Percentiles rank a stretch among this genome's conserved stretches.
Conservation (phyloP, 352 stramenopile genomes). For the Phytophthora palmivora region DNA sequence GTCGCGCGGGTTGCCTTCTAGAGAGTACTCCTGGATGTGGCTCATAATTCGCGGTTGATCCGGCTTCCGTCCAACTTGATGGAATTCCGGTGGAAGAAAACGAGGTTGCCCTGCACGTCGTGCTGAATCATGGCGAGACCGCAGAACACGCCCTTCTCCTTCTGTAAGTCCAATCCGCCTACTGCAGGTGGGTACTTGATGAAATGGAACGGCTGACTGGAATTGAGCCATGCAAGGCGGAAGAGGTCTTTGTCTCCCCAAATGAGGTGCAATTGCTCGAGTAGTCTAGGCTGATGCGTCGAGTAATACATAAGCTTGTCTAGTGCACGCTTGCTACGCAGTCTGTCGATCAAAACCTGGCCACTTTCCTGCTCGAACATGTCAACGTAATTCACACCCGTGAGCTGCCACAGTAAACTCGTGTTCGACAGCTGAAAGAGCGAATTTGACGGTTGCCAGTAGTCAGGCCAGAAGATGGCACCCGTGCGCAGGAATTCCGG, state of each 20-base stretch:
- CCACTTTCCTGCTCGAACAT: conserved; percentile 90
- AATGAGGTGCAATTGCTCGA: conserved; percentile 81
- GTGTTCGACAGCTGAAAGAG: conserved; percentile 82
- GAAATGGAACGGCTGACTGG: conserved; percentile 81
- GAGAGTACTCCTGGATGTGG: conserved; percentile 83
- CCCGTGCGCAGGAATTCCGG: conserved; percentile 76
- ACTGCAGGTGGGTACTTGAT: conserved; percentile 76
- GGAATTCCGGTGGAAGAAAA: conserved; percentile 90
- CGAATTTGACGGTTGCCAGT: conserved; percentile 84
- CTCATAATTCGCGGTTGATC: conserved; percentile 82
- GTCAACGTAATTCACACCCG: conserved; percentile 71
- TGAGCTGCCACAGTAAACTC: conserved; percentile 81
- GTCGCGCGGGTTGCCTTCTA: conserved; percentile 70
- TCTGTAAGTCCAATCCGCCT: conserved; percentile 69
- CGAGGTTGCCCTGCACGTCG: conserved; percentile 80
- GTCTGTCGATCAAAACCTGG: conserved; percentile 84
- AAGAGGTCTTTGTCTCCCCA: conserved; percentile 92
- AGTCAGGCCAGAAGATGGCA: conserved; percentile 89
- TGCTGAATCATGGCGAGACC: conserved; percentile 89
- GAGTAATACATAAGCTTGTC: conserved; percentile 91
- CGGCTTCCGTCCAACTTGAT: conserved; percentile 82
- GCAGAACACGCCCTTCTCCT: conserved; percentile 83
- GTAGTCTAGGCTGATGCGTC: conserved; percentile 67
- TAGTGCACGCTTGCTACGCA: conserved; percentile 75
- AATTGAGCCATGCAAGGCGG: conserved; percentile 82